Percentiles rank a stretch among this genome's conserved stretches.
These are phyloP conservation scores for Cryptococcus sp. DNA, from an alignment of 1,284 basidiomycete genomes.

Conservation along the genomic window DNA sequence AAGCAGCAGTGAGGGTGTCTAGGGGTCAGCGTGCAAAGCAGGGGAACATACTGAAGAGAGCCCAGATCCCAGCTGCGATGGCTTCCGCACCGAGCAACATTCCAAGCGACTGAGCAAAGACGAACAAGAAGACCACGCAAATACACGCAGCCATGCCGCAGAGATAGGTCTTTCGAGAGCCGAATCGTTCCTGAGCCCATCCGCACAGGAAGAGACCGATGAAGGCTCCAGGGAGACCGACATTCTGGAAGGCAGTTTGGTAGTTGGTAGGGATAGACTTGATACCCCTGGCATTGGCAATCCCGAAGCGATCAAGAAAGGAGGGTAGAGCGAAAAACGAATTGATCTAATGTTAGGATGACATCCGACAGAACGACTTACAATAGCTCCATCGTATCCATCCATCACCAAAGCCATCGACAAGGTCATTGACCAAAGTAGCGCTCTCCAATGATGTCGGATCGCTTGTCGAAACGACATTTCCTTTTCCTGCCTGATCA, in stretches of 20 bases:
- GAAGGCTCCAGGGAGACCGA: background rate
- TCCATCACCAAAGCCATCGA: slow-evolving; percentile 45
- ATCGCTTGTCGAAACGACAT: slow-evolving; percentile 7
- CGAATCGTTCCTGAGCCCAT: slow-evolving; percentile 35
- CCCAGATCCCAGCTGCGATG: too few species aligned
- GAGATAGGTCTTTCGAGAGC: slow-evolving; percentile 39
- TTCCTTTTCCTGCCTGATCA: slow-evolving; percentile 7
- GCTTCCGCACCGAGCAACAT: slow-evolving; percentile 37
- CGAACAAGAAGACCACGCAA: slow-evolving; percentile 38
- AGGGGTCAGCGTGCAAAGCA: slow-evolving; percentile 1
- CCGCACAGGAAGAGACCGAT: slow-evolving; percentile 30
- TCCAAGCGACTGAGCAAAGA: slow-evolving; percentile 45
- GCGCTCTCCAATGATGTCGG: slow-evolving; percentile 13
- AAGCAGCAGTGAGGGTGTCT: slow-evolving; percentile 36
- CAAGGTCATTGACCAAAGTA: slow-evolving; percentile 35
- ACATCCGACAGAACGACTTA: slow-evolving; percentile 13
- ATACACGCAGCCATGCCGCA: slow-evolving; percentile 36
- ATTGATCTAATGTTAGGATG: background rate
- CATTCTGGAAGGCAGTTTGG: slow-evolving; percentile 1
- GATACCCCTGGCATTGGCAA: background rate
- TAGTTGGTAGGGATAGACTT: background rate
- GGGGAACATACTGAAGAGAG: slow-evolving; percentile 16
- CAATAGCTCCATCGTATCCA: too few species aligned
- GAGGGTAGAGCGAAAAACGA: slow-evolving; percentile 1
- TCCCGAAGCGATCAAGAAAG: slow-evolving; percentile 1